phyloP scores from a whole-genome alignment of 495 filamentous ascomycete species.

The Neurospora cerealis region DNA sequence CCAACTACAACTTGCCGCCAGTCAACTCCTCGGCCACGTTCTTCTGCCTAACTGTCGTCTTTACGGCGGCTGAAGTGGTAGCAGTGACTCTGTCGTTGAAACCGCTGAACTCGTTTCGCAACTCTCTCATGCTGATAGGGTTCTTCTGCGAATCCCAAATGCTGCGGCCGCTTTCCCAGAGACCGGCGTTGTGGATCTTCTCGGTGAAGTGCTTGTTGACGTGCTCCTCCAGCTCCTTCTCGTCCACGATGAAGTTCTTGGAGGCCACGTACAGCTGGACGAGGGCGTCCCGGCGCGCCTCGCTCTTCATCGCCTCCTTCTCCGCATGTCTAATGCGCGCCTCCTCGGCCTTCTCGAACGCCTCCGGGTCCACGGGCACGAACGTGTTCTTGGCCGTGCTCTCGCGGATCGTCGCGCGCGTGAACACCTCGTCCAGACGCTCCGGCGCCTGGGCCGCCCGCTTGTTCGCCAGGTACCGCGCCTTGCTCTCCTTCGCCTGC shows the following conservation, averaged over 20 bases:
- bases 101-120: conserved; percentile 17
- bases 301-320: conserved; percentile 17
- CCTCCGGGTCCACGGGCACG: conserved; percentile 23
- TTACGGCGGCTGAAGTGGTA: conserved; percentile 8
- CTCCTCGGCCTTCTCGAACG: conserved; percentile 21
- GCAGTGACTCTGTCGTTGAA: conserved; percentile 8
- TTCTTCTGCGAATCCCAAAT: conserved; percentile 27
- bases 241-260: conserved; percentile 35
- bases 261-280: conserved; percentile 38
- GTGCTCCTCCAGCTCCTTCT: conserved; percentile 28
- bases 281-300: conserved; percentile 34
- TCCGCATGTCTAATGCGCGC: conserved; percentile 15
- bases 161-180: conserved; percentile 17
- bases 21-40: conserved; percentile 38
- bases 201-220: conserved; percentile 27
- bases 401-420: conserved; percentile 26
- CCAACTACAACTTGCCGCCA: conserved; percentile 34
- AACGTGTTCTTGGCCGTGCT: conserved; percentile 16
- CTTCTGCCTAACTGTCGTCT: conserved; percentile 30
- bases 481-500: conserved; percentile 2
- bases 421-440: conserved; percentile 32
- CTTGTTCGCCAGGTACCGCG: conserved; percentile 11
- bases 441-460: conserved; percentile 28
- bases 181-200: background rate
- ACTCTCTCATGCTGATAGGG: conserved; percentile 22